phyloP scores from a whole-genome alignment of 768 basidiomycete species.

The Pleurotus cornucopiae region DNA sequence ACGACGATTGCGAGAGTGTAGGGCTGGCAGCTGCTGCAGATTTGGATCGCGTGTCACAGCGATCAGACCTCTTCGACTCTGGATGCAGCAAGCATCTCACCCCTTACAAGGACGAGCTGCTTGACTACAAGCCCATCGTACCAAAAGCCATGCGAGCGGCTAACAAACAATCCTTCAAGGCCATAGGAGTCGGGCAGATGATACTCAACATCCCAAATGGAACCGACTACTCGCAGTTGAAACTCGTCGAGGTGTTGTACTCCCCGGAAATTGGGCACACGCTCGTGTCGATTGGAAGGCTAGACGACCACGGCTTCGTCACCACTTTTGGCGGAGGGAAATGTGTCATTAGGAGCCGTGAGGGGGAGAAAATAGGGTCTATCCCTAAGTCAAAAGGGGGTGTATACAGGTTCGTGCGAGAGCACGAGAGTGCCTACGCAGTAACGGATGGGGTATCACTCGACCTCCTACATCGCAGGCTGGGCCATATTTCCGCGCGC shows the following conservation, averaged over 20 bases:
- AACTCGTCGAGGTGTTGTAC: constrained; percentile 14
- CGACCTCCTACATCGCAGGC: constrained; percentile 23
- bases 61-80: constrained; percentile 8
- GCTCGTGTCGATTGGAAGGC: constrained; percentile 28
- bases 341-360: constrained; percentile 17
- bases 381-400: constrained; percentile 19
- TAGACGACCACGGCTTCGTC: constrained; percentile 27
- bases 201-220: too few species aligned
- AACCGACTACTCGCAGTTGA: too few species aligned
- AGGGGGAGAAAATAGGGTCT: constrained; percentile 16
- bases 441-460: constrained; percentile 19
- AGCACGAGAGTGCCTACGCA: constrained; percentile 1
- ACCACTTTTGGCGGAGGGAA: constrained; percentile 23
- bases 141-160: constrained; percentile 20
- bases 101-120: constrained; percentile 15
- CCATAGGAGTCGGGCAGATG: neutral
- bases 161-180: constrained; percentile 27
- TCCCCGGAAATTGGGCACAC: constrained; percentile 33
- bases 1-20: neutral
- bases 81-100: constrained; percentile 17
- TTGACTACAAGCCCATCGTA: constrained; percentile 15
- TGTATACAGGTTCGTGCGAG: constrained; percentile 22
- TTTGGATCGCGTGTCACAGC: too few species aligned
- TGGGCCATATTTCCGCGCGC: neutral
- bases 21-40: too few species aligned